Evolutionary conservation across 2,329 filamentous ascomycete genomes (phyloP).

Genomic region (Chaetoscypha palmicola): DNA sequence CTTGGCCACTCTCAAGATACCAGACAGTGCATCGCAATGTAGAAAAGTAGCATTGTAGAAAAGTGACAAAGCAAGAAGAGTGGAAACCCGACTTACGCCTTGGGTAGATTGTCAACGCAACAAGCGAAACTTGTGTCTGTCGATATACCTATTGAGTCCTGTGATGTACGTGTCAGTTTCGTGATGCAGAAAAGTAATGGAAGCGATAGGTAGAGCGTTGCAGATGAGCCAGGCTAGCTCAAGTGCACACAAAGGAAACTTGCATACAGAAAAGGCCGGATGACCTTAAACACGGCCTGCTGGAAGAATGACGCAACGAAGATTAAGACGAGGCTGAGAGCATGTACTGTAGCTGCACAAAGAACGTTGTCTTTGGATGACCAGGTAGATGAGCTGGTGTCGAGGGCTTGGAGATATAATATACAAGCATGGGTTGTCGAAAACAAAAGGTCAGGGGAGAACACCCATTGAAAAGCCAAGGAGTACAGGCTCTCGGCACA

Average conservation of each 20-base stretch:
- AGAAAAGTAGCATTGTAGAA: too few species aligned
- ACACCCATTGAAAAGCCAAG: constrained; percentile 11
- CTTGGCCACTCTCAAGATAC: constrained; percentile 5
- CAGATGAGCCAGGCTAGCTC: constrained; percentile 15
- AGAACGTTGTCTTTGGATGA: constrained; percentile 24
- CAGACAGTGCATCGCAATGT: too few species aligned
- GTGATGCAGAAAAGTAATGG: constrained; percentile 8
- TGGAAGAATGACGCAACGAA: constrained; percentile 19
- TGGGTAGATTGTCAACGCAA: too few species aligned
- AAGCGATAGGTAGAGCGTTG: constrained; percentile 13
- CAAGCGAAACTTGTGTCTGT: too few species aligned
- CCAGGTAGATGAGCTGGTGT: constrained; percentile 23
- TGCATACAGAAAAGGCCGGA: constrained; percentile 19
- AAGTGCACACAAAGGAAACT: constrained; percentile 17
- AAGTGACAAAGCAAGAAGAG: too few species aligned
- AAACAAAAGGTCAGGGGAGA: constrained; percentile 16
- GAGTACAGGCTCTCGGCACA: constrained; percentile 25
- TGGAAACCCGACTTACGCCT: too few species aligned
- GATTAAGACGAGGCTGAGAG: constrained; percentile 19
- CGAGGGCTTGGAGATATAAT: constrained; percentile 26
- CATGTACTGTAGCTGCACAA: constrained; percentile 12
- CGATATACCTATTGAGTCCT: neutral
- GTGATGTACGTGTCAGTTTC: constrained; percentile 14
- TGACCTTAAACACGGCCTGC: constrained; percentile 10
- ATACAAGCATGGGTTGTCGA: constrained; percentile 30